Evolutionary conservation across 2,329 filamentous ascomycete genomes (phyloP).

Genomic region (Diaporthe destruens): DNA sequence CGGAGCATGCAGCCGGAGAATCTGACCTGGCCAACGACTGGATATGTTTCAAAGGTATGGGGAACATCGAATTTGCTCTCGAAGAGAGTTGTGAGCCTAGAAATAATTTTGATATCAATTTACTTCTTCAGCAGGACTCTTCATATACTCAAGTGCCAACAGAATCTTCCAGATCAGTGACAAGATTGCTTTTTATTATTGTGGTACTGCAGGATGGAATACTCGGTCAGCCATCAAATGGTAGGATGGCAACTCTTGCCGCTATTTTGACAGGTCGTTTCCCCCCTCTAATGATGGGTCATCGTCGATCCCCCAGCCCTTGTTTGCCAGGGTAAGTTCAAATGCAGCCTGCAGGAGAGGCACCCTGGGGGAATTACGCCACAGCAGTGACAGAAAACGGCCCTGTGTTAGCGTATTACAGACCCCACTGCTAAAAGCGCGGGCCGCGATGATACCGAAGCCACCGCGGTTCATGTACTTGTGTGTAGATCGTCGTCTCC

Average conservation of each 20-base stretch:
- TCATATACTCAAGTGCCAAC: too few relatives aligned
- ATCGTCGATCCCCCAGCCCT: neutral
- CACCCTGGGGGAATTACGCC: neutral
- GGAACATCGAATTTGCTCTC: neutral
- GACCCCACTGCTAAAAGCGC: neutral
- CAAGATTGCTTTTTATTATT: too few relatives aligned
- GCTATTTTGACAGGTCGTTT: conserved; percentile 2
- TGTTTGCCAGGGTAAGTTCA: neutral
- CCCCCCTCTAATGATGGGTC: conserved; percentile 14
- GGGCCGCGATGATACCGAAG: neutral
- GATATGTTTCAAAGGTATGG: neutral
- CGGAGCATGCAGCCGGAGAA: neutral
- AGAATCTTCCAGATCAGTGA: too few relatives aligned
- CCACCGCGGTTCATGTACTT: neutral
- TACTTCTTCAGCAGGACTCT: neutral
- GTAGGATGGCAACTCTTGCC: neutral
- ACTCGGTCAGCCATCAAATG: neutral
- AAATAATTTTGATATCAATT: neutral
- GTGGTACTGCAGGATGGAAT: too few relatives aligned
- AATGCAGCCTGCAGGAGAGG: conserved; percentile 23
- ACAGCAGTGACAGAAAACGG: conserved; percentile 5
- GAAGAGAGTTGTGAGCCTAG: fast-evolving
- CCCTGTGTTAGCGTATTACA: neutral
- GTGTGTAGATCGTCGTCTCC: conserved; percentile 10
- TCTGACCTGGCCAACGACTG: too few relatives aligned